Conservation (phyloP, 495 filamentous ascomycete genomes). For the Barbatosphaeria neglecta region DNA sequence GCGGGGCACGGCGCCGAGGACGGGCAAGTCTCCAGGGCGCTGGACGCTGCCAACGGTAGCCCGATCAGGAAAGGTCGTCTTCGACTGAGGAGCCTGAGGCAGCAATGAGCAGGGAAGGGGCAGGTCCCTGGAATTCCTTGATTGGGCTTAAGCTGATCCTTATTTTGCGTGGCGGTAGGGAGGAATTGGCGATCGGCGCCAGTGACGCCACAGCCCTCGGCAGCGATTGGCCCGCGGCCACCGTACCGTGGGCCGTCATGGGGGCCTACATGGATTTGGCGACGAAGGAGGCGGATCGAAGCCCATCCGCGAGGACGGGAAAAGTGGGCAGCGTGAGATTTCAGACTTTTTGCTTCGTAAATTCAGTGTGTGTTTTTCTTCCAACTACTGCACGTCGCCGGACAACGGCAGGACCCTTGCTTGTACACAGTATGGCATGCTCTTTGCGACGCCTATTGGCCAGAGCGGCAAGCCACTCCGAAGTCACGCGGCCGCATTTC, state of each 20-base stretch:
- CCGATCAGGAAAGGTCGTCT: background rate
- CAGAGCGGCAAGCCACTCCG: too few species aligned
- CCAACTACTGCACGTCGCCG: too few species aligned
- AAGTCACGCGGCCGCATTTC: too few species aligned
- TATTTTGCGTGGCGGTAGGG: background rate
- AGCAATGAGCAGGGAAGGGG: constrained; percentile 1
- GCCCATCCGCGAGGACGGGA: background rate
- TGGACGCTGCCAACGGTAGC: too few species aligned
- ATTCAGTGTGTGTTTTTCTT: too few species aligned
- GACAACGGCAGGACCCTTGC: too few species aligned
- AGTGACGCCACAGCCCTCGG: constrained; percentile 7
- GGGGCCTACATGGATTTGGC: background rate
- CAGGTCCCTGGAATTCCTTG: background rate
- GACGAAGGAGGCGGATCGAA: background rate
- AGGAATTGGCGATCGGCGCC: constrained; percentile 10
- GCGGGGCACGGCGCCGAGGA: too few species aligned
- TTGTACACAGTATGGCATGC: too few species aligned
- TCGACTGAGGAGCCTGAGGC: background rate
- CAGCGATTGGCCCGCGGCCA: constrained; percentile 4
- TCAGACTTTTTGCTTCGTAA: too few species aligned
- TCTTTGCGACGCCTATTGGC: too few species aligned
- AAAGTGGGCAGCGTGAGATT: background rate
- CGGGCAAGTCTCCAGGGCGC: too few species aligned
- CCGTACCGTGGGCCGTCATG: background rate
- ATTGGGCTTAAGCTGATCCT: background rate